Percentiles rank a stretch among this genome's conserved stretches.
phyloP scores from a whole-genome alignment of 2,329 filamentous ascomycete species.

The Fusarium graminum region DNA sequence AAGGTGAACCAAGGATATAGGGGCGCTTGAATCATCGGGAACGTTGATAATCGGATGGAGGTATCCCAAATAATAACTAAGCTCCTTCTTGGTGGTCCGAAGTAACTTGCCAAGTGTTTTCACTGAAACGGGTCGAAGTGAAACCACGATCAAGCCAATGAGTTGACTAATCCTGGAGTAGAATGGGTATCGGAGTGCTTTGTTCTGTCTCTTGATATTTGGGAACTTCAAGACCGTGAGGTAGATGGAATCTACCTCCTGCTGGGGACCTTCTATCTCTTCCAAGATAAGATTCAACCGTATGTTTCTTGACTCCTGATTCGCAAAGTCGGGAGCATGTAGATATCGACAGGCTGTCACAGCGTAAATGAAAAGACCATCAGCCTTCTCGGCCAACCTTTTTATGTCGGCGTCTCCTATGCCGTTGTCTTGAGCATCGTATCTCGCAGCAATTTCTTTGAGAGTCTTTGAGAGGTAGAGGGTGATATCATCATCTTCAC shows the following conservation, averaged over 20 bases:
- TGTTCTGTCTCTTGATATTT: neutral
- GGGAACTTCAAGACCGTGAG: constrained; percentile 14
- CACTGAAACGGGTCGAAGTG: constrained; percentile 8
- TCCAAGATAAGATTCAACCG: constrained; percentile 4
- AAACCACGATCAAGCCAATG: constrained; percentile 3
- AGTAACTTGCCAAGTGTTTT: neutral
- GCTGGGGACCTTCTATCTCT: neutral
- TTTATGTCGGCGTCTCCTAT: neutral
- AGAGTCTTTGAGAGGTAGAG: constrained; percentile 9
- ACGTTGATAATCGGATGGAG: constrained; percentile 9
- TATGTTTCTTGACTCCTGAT: neutral
- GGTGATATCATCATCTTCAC: constrained; percentile 13
- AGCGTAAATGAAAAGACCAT: constrained; percentile 32
- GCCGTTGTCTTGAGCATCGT: neutral
- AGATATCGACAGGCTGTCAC: constrained; percentile 22
- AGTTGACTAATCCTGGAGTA: neutral
- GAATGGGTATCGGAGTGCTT: neutral
- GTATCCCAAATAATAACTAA: neutral
- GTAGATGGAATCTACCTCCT: constrained; percentile 19
- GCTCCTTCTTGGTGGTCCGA: rapidly evolving
- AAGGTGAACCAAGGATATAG: constrained; percentile 7
- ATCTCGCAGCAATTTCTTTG: neutral
- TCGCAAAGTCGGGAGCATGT: neutral
- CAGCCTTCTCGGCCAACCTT: neutral
- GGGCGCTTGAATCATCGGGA: neutral